Evolutionary conservation across 75 land plant genomes (phyloP).

Genomic region (Isoetes taiwanensis): DNA sequence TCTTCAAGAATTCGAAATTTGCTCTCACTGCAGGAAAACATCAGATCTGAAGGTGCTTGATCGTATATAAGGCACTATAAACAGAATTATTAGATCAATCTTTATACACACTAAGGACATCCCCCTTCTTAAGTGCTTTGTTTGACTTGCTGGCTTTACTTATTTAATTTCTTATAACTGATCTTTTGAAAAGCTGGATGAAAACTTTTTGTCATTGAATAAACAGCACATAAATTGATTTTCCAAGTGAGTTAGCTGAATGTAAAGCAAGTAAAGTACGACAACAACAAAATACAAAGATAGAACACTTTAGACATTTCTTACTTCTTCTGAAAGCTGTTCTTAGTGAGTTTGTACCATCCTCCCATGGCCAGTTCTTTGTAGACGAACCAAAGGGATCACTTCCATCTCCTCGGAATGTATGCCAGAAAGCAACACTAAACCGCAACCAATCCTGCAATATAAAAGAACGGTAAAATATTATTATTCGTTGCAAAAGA

Average conservation of each 20-base stretch:
- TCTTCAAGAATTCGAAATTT: conserved; percentile 84
- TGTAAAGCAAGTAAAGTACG: too few relatives aligned
- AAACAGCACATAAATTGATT: too few relatives aligned
- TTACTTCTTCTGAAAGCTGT: conserved; percentile 90
- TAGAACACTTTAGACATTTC: background rate
- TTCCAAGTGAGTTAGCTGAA: too few relatives aligned
- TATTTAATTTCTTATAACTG: too few relatives aligned
- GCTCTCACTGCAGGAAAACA: conserved; percentile 61
- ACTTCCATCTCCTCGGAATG: conserved; percentile 89
- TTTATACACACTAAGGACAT: too few relatives aligned
- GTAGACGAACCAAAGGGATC: conserved; percentile 93
- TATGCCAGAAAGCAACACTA: conserved; percentile 98
- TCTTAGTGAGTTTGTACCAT: conserved; percentile 76
- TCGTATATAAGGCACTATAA: too few relatives aligned
- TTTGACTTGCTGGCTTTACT: too few relatives aligned
- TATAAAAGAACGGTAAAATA: conserved; percentile 7
- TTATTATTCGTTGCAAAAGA: too few relatives aligned
- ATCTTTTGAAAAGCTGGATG: too few relatives aligned
- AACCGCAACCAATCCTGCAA: conserved; percentile 92
- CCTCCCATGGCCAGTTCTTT: conserved; percentile 95
- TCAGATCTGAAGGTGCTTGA: background rate
- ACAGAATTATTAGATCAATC: too few relatives aligned
- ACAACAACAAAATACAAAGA: background rate
- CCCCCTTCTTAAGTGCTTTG: too few relatives aligned
- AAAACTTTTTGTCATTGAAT: too few relatives aligned